These are phyloP conservation scores for Endogone sp. DNA, from an alignment of 192 early-diverging fungal genomes.

Conservation along the genomic window DNA sequence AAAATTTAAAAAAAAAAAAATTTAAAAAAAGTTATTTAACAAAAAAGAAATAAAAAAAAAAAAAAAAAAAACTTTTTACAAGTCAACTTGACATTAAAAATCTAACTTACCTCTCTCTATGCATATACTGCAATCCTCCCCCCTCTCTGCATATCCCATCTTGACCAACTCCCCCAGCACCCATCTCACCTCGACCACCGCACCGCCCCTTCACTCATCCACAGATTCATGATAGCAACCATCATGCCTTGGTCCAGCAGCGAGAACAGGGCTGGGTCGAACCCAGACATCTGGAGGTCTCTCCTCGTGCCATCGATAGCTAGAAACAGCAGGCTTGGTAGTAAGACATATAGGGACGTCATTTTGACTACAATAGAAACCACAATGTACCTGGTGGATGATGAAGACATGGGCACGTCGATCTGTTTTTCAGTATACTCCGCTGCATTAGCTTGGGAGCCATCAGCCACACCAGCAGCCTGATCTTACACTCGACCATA, in stretches of 20 bases:
- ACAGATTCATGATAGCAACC: neutral
- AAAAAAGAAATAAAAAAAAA: no score
- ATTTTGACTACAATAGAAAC: neutral
- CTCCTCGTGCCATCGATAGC: neutral
- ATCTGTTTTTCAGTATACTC: neutral
- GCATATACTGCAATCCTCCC: neutral
- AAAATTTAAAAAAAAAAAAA: no score
- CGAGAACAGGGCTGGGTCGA: neutral
- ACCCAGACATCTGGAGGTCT: neutral
- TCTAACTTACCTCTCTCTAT: neutral
- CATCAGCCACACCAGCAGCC: neutral
- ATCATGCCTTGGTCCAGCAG: neutral
- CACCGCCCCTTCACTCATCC: neutral
- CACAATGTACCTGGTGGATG: neutral
- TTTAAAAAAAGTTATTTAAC: no score
- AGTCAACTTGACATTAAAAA: no score
- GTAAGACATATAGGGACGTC: neutral
- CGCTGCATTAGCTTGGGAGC: neutral
- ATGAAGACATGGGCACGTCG: neutral
- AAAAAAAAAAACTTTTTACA: no score
- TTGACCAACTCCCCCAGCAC: neutral
- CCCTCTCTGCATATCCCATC: neutral
- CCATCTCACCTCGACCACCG: neutral
- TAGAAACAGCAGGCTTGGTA: neutral
- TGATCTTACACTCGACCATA: neutral